These are phyloP conservation scores for Xylariaceae sp. DNA, from an alignment of 2,329 filamentous ascomycete species.

Conservation along the genomic window DNA sequence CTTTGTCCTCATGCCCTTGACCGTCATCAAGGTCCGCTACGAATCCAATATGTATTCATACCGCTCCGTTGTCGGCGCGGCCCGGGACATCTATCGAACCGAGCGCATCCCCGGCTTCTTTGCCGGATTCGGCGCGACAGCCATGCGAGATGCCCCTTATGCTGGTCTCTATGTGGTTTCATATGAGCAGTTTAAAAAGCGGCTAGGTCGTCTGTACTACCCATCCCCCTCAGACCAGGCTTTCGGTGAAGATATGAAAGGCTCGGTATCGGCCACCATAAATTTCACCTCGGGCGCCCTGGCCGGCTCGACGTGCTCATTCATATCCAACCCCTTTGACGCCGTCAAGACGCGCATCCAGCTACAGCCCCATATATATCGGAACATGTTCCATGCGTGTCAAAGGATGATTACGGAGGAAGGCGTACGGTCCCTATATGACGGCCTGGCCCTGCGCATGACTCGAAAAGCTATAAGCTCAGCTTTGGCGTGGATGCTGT, in stretches of 20 bases:
- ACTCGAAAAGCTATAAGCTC: conserved; percentile 90
- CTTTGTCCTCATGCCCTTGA: conserved; percentile 92
- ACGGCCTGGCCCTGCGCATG: conserved; percentile 85
- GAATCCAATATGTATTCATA: conserved; percentile 89
- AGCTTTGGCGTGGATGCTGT: conserved; percentile 96
- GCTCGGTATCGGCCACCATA: conserved; percentile 65
- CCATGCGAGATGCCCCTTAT: conserved; percentile 93
- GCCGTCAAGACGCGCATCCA: conserved; percentile 95
- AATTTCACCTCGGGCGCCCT: conserved; percentile 86
- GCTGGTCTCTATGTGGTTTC: conserved; percentile 93
- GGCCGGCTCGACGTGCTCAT: conserved; percentile 82
- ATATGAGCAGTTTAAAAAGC: conserved; percentile 83
- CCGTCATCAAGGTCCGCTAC: conserved; percentile 94
- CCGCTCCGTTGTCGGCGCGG: conserved; percentile 74
- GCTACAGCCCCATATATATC: conserved; percentile 81
- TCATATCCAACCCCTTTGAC: conserved; percentile 94
- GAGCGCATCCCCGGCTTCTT: conserved; percentile 88
- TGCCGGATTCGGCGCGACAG: conserved; percentile 90
- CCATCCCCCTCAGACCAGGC: background rate
- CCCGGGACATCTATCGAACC: conserved; percentile 71
- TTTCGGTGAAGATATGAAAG: conserved; percentile 38
- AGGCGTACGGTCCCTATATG: conserved; percentile 79
- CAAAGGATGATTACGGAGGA: conserved; percentile 82
- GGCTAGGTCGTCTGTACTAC: conserved; percentile 51
- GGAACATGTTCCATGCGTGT: conserved; percentile 80